These are phyloP conservation scores for Strobilomyces dryophilus DNA, from an alignment of 768 basidiomycete species.

Conservation along the genomic window DNA sequence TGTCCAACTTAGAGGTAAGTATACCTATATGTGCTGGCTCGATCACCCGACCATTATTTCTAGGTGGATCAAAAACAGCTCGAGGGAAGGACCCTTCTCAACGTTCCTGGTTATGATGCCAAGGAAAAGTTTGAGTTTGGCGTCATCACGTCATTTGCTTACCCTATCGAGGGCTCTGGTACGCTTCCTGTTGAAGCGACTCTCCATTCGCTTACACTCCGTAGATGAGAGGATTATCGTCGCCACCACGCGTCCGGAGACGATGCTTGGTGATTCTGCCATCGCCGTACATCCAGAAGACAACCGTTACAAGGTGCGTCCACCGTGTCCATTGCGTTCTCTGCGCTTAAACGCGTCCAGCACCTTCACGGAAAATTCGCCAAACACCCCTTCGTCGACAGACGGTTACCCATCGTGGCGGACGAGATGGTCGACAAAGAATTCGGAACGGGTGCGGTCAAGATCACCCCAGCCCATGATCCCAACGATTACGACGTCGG, in stretches of 20 bases:
- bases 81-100: slow-evolving; percentile 77
- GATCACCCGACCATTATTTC: background rate
- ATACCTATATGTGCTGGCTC: background rate
- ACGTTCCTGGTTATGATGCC: slow-evolving; percentile 90
- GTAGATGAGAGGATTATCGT: slow-evolving; percentile 87
- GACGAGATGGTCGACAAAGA: slow-evolving; percentile 90
- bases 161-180: slow-evolving; percentile 85
- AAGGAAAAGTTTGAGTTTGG: slow-evolving; percentile 98
- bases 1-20: slow-evolving; percentile 94
- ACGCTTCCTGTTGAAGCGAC: slow-evolving; percentile 5
- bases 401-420: slow-evolving; percentile 82
- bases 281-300: slow-evolving; percentile 97
- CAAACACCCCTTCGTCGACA: slow-evolving; percentile 81
- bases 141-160: slow-evolving; percentile 94
- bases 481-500: slow-evolving; percentile 97
- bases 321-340: background rate
- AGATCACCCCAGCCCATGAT: slow-evolving; percentile 98
- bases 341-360: slow-evolving; percentile 28
- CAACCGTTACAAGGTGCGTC: slow-evolving; percentile 68
- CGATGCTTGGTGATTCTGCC: slow-evolving; percentile 97
- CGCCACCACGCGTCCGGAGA: slow-evolving; percentile 97
- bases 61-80: slow-evolving; percentile 93
- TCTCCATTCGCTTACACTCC: background rate
- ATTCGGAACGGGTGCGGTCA: slow-evolving; percentile 98
- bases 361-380: slow-evolving; percentile 95